These are phyloP conservation scores for Oryza rufipogon DNA, from an alignment of 176 grass and related monocot species.

Conservation along the genomic window DNA sequence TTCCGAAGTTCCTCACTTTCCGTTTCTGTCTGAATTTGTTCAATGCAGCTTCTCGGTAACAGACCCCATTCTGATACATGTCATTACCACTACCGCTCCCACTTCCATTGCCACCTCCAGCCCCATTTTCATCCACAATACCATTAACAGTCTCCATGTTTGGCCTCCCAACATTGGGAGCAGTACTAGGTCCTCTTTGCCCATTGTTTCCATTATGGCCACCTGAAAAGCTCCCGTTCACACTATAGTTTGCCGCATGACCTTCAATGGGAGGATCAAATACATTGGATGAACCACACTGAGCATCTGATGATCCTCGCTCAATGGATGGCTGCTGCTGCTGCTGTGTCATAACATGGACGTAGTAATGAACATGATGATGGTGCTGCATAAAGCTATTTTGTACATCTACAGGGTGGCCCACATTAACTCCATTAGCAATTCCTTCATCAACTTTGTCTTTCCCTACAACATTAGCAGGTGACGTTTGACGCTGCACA, in stretches of 20 bases:
- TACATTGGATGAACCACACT: constrained; percentile 62
- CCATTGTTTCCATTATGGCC: constrained; percentile 70
- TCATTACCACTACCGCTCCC: constrained; percentile 62
- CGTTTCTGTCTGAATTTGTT: constrained; percentile 91
- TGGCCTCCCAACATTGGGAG: constrained; percentile 49
- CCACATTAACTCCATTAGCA: constrained; percentile 40
- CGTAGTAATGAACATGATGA: constrained; percentile 64
- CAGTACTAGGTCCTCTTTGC: constrained; percentile 55
- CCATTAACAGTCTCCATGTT: constrained; percentile 68
- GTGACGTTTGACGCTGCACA: constrained; percentile 46
- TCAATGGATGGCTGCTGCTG: constrained; percentile 53
- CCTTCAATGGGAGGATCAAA: constrained; percentile 60
- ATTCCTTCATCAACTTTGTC: constrained; percentile 51
- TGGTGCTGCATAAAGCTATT: constrained; percentile 60
- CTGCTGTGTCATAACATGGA: constrained; percentile 47
- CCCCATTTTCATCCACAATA: constrained; percentile 44
- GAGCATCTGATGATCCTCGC: constrained; percentile 37
- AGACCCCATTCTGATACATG: constrained; percentile 54
- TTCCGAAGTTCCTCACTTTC: constrained; percentile 84
- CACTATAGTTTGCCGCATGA: constrained; percentile 73
- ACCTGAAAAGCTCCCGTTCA: constrained; percentile 63
- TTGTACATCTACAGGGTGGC: constrained; percentile 46
- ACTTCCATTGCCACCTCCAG: constrained; percentile 44
- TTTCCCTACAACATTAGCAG: constrained; percentile 42
- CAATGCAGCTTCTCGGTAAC: constrained; percentile 77